Percentiles rank a stretch among this genome's conserved stretches.
These are phyloP conservation scores for Sorghum bicolor DNA, from an alignment of 176 grass and related monocot species.

Conservation along the genomic window Sorghum_bicolor_NCBIv3 NC_012870.2:6875501-6876000, in stretches of 20 bases:
- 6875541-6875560: too few species aligned
- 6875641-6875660: background rate
- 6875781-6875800: conserved; percentile 15
- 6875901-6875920: conserved; percentile 19
- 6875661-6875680: background rate
- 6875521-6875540: too few species aligned
- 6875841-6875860: background rate
- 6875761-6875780: conserved; percentile 83
- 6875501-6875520: too few species aligned
- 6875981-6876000: conserved; percentile 34
- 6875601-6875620: background rate
- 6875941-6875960: conserved; percentile 19
- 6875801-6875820: conserved; percentile 15
- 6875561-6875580: too few species aligned
- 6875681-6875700: background rate
- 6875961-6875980: conserved; percentile 48
- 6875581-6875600: conserved; percentile 7
- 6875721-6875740: conserved; percentile 67
- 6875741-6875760: conserved; percentile 98
- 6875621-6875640: background rate
- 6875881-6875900: conserved; percentile 9
- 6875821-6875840: conserved; percentile 33
- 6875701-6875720: background rate
- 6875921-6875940: background rate
- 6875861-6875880: background rate